Evolutionary conservation across 2,329 filamentous ascomycete species (phyloP).

Genomic region (Remersonia thermophila): DNA sequence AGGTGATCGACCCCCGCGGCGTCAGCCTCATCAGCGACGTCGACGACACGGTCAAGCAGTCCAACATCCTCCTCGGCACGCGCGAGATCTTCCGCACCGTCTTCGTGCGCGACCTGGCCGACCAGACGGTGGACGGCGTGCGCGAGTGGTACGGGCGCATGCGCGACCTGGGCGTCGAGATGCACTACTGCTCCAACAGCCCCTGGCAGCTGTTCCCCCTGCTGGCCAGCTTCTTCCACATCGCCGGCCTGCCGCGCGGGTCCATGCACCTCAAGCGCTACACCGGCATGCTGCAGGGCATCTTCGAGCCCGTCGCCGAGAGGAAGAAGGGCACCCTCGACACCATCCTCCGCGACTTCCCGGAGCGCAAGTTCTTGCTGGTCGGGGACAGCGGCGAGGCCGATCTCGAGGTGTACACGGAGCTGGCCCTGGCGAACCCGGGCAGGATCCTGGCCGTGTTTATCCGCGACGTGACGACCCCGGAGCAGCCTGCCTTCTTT

Average conservation of each 20-base stretch:
- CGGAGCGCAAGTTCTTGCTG: slow-evolving; percentile 75
- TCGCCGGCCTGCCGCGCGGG: slow-evolving; percentile 69
- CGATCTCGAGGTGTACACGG: slow-evolving; percentile 92
- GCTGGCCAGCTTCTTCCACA: slow-evolving; percentile 70
- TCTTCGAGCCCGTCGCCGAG: slow-evolving; percentile 94
- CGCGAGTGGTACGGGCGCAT: slow-evolving; percentile 77
- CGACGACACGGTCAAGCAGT: slow-evolving; percentile 94
- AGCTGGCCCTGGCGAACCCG: slow-evolving; percentile 75
- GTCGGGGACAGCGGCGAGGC: slow-evolving; percentile 95
- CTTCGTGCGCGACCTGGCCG: slow-evolving; percentile 73
- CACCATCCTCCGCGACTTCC: slow-evolving; percentile 78
- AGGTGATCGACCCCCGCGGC: slow-evolving; percentile 63
- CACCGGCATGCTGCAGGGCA: slow-evolving; percentile 90
- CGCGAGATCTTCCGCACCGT: slow-evolving; percentile 95
- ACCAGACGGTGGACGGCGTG: slow-evolving; percentile 77
- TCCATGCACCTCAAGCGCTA: slow-evolving; percentile 96
- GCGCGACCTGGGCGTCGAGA: slow-evolving; percentile 65
- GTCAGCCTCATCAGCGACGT: slow-evolving; percentile 95
- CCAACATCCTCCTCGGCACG: slow-evolving; percentile 75
- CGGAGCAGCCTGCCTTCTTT: slow-evolving; percentile 63
- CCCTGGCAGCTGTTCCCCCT: slow-evolving; percentile 96
- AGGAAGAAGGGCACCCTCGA: slow-evolving; percentile 83
- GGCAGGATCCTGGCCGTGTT: slow-evolving; percentile 77
- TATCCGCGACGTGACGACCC: slow-evolving; percentile 88
- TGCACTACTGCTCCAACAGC: slow-evolving; percentile 99